Evolutionary conservation across 1,139 yeast genomes (phyloP).

Genomic region (Yamadazyma atmosphaerica): DNA sequence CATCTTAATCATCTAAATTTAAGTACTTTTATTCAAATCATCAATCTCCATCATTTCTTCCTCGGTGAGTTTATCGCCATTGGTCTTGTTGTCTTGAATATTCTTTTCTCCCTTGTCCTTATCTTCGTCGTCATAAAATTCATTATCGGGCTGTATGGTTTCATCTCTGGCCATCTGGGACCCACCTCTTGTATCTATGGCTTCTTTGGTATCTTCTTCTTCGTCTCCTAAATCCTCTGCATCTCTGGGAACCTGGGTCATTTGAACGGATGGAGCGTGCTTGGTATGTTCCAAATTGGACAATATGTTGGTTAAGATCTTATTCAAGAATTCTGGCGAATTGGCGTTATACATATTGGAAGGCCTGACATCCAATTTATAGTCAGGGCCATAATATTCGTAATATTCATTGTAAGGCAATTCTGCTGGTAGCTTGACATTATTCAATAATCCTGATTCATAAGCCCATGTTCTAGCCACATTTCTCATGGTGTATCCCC

Average conservation of each 20-base stretch:
- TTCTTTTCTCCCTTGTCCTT: constrained; percentile 46
- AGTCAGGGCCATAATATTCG: constrained; percentile 97
- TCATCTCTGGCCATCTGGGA: constrained; percentile 82
- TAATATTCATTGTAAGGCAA: constrained; percentile 95
- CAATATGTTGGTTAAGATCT: constrained; percentile 75
- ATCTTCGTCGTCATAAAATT: constrained; percentile 65
- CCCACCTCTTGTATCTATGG: constrained; percentile 90
- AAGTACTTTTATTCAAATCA: constrained; percentile 25
- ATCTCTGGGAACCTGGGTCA: constrained; percentile 87
- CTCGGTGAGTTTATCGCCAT: constrained; percentile 26
- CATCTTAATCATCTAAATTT: too few species aligned
- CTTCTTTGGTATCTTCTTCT: constrained; percentile 70
- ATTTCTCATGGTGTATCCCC: constrained; percentile 97
- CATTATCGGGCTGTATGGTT: constrained; percentile 63
- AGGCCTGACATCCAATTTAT: constrained; percentile 88
- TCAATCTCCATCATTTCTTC: constrained; percentile 43
- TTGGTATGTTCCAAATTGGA: constrained; percentile 82
- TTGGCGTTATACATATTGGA: constrained; percentile 97
- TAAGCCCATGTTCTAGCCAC: constrained; percentile 96
- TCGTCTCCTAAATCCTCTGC: constrained; percentile 79
- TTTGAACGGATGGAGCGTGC: constrained; percentile 94
- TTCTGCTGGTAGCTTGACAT: constrained; percentile 74
- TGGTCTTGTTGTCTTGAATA: constrained; percentile 16
- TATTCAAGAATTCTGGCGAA: constrained; percentile 87
- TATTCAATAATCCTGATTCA: constrained; percentile 87